A percentile compares a stretch with the other conserved stretches of the same genome.
Evolutionary conservation across 2,329 filamentous ascomycete genomes (phyloP).

Genomic region (Aureobasidium sp.): DNA sequence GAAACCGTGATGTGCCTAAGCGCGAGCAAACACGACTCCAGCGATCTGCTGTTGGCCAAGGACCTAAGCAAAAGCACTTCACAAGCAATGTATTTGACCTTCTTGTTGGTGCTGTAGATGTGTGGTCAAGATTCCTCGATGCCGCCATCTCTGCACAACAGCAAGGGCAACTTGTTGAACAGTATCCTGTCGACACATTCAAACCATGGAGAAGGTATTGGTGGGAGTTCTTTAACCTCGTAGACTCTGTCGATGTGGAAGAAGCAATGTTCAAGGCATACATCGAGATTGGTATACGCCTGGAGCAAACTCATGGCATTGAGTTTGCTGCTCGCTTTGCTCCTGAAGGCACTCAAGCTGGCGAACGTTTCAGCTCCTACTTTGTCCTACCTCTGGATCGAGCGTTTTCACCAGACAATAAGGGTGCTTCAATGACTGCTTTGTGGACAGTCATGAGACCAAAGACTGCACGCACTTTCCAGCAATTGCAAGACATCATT

Average conservation of each 20-base stretch:
- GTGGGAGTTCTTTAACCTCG: constrained; percentile 40
- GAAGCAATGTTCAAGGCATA: constrained; percentile 48
- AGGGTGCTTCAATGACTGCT: constrained; percentile 13
- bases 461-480: constrained; percentile 33
- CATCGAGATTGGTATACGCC: constrained; percentile 28
- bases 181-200: constrained; percentile 9
- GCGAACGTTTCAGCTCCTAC: not conserved
- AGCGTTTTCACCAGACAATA: constrained; percentile 6
- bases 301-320: not conserved
- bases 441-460: constrained; percentile 61
- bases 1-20: constrained; percentile 4
- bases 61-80: constrained; percentile 14
- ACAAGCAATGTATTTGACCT: not conserved
- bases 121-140: constrained; percentile 6
- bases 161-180: not conserved
- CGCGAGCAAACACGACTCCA: constrained; percentile 16
- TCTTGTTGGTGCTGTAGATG: not conserved
- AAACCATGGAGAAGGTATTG: constrained; percentile 33
- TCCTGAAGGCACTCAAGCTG: not conserved
- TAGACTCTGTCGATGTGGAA: constrained; percentile 36
- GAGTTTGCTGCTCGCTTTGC: not conserved
- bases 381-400: constrained; percentile 1
- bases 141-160: not conserved
- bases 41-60: constrained; percentile 16
- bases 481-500: constrained; percentile 31